Evolutionary conservation across 2,329 filamentous ascomycete species (phyloP), one percentile per base, ranked within the genome.

Genomic region (Cadophora malorum): DNA sequence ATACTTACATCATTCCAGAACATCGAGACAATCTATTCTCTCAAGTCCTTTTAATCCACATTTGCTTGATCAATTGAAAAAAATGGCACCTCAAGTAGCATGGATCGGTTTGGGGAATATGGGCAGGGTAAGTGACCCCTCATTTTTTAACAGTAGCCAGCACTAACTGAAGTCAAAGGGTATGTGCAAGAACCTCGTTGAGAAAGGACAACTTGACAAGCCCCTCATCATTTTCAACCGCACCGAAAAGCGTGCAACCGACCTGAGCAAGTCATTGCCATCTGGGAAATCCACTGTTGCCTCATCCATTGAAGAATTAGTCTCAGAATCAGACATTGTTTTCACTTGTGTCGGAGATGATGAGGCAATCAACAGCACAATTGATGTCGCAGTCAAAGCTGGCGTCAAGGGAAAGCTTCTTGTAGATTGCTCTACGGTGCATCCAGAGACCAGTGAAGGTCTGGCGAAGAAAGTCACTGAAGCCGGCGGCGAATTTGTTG

Each of bases 51-150:
- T 10, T 38, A 38, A 14, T 28, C 28, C 28, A 38, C 35, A 10
- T 38, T 38, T 38, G 12, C 35, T 38, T 10, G 8, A 9, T 38
- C 35, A 38, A 38, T 38, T 38, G 12, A 38, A 9, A 45, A 5
- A 45, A 5, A 88, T 88, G 86, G 81, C 85, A 53, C 83, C 84
- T 67, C 88, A 86, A 79, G 76, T 96, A 63, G 84, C 93, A 74
- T 96, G 89, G 88, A 88, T 96, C 65, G 93, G 94, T 67, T 85
- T 97, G 62, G 93, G 93, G 63, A 96, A 96, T 79, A 97, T 97
- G 88, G 94, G 92, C 72, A 86, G 90, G 76, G 91, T 91, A 82
- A 82, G 86, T 80, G 21, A 5, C 35, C 33, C 59, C 28, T 49
- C 12, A 60, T 35, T 31, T 14, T 23, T 19, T 16, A 23, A 23